Base-by-base conservation (phyloP, 306 rosid genomes). In the Cucurbita moschata region DNA sequence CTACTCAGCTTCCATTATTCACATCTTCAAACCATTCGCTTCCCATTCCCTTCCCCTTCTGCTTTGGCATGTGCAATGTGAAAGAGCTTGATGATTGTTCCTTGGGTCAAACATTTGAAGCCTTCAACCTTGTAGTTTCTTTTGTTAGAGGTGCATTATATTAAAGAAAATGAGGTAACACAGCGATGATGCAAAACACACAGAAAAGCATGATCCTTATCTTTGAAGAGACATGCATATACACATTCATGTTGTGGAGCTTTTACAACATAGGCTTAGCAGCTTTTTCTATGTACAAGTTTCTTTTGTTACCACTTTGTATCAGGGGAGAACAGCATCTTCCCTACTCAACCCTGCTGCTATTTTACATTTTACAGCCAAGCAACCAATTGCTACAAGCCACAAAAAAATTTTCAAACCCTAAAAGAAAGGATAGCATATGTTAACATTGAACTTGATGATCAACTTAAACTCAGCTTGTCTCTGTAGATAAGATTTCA, bases 401-500 rank as follows among this genome's bases (percentile, higher is more conserved):
- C 72, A 76, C 80, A 78, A 75, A 82, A 81, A 73, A 70, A 71
- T 73, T 51, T 69, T 47, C 43, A 30, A 69, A 26, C 1, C 54
- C 10, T 26, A 58, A 61, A 40, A 9, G 62, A 77, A 69, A 14
- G 21, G 49, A 78, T 15, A 77, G 56, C 50, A 5, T 72, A 47
- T 72, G 52, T 71, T 18, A 62, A 58, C 26, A 57, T 37, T 73
- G 49, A 54, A 84, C 67, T 53, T 55, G 37, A 72, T 30, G 35
- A 30, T 30, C 35, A 30, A 67, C 56, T 67, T 67, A 42, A 46
- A 67, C 76, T 84, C 80, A 90, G 50, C 75, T 77, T 55, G 62
- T 77, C 30, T 89, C 91, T 7, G 89, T 11, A 42, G 96, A 86
- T 81, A 85, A 64, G 39, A 94, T 94, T 82, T 94, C 98, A 35